A percentile compares a stretch with the other conserved stretches of the same genome.
Conservation (phyloP, 228 moss, liverwort and hornwort species). For the Sphagnum fallax region DNA sequence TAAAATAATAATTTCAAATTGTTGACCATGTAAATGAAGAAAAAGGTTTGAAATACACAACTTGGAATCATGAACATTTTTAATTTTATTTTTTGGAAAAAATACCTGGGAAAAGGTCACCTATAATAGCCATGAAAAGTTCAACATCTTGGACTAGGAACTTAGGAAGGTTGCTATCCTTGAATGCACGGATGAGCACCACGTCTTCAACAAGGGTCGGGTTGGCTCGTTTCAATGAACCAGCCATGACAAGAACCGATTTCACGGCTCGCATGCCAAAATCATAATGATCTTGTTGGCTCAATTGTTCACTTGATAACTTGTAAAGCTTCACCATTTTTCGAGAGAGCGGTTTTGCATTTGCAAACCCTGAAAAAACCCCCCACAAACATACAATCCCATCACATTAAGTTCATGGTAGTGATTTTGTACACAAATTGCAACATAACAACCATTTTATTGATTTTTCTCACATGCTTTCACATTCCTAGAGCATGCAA, state of each 20-base stretch:
- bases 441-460: too few species aligned
- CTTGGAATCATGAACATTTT: too few species aligned
- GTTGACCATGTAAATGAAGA: too few species aligned
- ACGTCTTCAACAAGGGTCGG: conserved; percentile 74
- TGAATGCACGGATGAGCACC: conserved; percentile 82
- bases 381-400: neutral
- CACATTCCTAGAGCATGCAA: too few species aligned
- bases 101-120: conserved; percentile 70
- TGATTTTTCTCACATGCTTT: too few species aligned
- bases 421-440: too few species aligned
- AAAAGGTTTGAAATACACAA: too few species aligned
- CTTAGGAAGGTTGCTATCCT: conserved; percentile 86
- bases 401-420: neutral
- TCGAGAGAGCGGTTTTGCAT: conserved; percentile 71
- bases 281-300: conserved; percentile 93
- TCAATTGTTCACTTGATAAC: conserved; percentile 78
- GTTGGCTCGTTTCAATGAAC: conserved; percentile 74
- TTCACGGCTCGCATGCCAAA: conserved; percentile 94
- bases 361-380: conserved; percentile 47
- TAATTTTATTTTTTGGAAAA: too few species aligned
- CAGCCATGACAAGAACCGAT: conserved; percentile 86
- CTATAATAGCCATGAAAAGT: conserved; percentile 76
- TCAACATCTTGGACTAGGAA: conserved; percentile 73
- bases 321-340: conserved; percentile 94
- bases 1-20: too few species aligned